Conservation (phyloP, 495 filamentous ascomycete species). For the Neurospora terricola region DNA sequence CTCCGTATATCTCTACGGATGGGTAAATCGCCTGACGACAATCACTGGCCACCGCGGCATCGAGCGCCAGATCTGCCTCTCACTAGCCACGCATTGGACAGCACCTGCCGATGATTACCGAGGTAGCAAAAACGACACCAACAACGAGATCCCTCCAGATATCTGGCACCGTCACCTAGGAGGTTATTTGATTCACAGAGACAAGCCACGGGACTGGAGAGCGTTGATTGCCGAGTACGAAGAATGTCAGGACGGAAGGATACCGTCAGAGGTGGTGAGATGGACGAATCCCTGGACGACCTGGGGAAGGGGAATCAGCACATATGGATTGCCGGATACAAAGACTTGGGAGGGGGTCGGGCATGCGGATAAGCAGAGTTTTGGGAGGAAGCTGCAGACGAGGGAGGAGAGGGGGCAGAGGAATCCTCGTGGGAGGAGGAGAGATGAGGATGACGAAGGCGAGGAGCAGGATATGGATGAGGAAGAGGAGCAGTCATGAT, state of each 20-base stretch:
- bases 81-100: conserved; percentile 18
- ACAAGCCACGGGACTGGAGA: conserved; percentile 24
- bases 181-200: conserved; percentile 22
- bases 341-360: conserved; percentile 27
- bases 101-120: neutral
- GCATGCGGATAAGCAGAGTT: conserved; percentile 19
- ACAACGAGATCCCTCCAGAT: conserved; percentile 16
- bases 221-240: conserved; percentile 5
- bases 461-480: neutral
- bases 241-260: neutral
- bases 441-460: neutral
- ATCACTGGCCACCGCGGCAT: conserved; percentile 24
- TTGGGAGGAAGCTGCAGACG: conserved; percentile 13
- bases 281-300: conserved; percentile 27
- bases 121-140: neutral
- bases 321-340: conserved; percentile 23
- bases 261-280: conserved; percentile 14
- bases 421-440: neutral
- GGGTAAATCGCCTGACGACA: conserved; percentile 17
- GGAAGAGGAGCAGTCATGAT: conserved; percentile 7
- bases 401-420: conserved; percentile 5
- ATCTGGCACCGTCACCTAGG: conserved; percentile 22
- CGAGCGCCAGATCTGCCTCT: conserved; percentile 19
- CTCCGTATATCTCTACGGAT: conserved; percentile 23
- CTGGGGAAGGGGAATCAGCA: conserved; percentile 24